Evolutionary conservation across 441 rosid genomes (phyloP).

Genomic region (Pelargonium myrrhifolium): DNA sequence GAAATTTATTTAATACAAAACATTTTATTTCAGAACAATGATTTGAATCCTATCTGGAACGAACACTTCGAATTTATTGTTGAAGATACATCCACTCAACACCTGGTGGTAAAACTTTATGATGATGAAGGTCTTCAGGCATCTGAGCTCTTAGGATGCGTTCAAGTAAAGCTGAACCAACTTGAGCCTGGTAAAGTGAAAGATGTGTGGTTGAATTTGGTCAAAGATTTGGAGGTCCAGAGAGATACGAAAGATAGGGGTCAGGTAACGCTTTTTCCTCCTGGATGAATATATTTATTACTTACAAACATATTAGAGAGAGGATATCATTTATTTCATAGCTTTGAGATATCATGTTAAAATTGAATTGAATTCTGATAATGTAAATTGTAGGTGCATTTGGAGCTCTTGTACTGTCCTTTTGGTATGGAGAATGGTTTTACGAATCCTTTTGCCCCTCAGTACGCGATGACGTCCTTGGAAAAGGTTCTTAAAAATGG

Average conservation of each 20-base stretch:
- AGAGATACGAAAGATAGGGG: constrained; percentile 88
- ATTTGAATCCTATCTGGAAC: constrained; percentile 42
- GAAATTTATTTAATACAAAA: not conserved
- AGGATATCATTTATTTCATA: not conserved
- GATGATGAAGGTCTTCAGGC: constrained; percentile 90
- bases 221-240: constrained; percentile 81
- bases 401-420: constrained; percentile 26
- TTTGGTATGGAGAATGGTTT: constrained; percentile 20
- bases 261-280: constrained; percentile 35
- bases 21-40: constrained; percentile 44
- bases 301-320: not conserved
- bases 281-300: not conserved
- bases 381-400: constrained; percentile 18
- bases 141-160: constrained; percentile 72
- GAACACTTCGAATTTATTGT: constrained; percentile 56
- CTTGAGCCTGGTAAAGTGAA: constrained; percentile 90
- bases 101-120: constrained; percentile 58
- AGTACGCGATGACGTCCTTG: constrained; percentile 22
- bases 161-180: constrained; percentile 49
- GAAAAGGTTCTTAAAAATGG: constrained; percentile 31
- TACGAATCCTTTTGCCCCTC: constrained; percentile 18
- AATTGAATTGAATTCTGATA: not conserved
- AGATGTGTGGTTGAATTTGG: constrained; percentile 76
- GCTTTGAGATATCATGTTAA: not conserved
- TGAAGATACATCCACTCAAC: constrained; percentile 79